These are phyloP conservation scores for Candida ovalis DNA, from an alignment of 805 yeast genomes.

Conservation along the genomic window DNA sequence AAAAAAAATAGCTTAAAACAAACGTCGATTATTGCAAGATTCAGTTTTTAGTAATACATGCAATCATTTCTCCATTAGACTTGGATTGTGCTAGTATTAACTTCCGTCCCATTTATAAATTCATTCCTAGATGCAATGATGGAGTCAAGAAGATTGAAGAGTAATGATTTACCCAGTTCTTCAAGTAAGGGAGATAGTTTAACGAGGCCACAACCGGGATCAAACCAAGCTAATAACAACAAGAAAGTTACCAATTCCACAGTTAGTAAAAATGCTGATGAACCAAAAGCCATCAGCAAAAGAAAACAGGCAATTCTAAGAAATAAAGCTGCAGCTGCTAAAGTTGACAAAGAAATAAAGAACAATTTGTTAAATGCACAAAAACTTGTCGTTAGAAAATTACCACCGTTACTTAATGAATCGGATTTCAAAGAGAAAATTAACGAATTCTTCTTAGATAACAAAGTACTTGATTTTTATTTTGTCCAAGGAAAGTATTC, in stretches of 20 bases:
- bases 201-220: too few relatives aligned
- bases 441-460: constrained; percentile 10
- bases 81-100: too few relatives aligned
- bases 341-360: not conserved
- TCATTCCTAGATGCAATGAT: too few relatives aligned
- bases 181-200: too few relatives aligned
- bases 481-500: constrained; percentile 41
- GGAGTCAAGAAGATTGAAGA: too few relatives aligned
- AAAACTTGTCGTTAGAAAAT: constrained; percentile 37
- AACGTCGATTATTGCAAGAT: not conserved
- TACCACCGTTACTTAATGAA: constrained; percentile 39
- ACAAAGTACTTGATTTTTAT: constrained; percentile 23
- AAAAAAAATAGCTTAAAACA: not conserved
- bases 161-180: too few relatives aligned
- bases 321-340: not conserved
- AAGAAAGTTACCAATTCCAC: not conserved
- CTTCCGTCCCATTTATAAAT: too few relatives aligned
- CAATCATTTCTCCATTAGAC: too few relatives aligned
- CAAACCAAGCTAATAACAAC: not conserved
- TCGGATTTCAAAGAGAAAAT: constrained; percentile 27
- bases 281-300: not conserved
- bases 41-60: too few relatives aligned
- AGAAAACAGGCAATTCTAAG: not conserved
- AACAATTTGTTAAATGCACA: constrained; percentile 11
- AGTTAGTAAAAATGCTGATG: not conserved